phyloP scores from a whole-genome alignment of 768 basidiomycete species.

The Russula compacta region DNA sequence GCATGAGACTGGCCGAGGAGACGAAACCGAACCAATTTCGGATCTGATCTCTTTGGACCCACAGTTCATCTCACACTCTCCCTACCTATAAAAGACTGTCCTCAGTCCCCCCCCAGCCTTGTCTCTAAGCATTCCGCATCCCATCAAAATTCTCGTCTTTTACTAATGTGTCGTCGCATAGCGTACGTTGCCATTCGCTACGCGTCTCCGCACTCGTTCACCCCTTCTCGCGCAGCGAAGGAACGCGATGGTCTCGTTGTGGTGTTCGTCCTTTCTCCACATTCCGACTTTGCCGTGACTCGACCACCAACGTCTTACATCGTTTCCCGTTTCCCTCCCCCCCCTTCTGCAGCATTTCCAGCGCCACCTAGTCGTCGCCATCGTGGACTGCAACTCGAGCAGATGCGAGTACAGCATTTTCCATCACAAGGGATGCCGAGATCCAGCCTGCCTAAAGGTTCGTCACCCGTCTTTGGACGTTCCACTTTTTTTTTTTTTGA shows the following conservation, averaged over 20 bases:
- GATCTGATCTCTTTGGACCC: conserved; percentile 4
- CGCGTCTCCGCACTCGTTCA: conserved; percentile 13
- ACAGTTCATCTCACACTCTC: background rate
- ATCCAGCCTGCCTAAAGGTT: conserved; percentile 48
- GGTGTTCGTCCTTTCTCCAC: conserved; percentile 36
- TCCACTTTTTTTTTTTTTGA: too few relatives aligned
- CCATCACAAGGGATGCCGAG: conserved; percentile 50
- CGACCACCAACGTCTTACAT: conserved; percentile 4
- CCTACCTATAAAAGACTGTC: conserved; percentile 7
- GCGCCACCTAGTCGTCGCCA: conserved; percentile 61
- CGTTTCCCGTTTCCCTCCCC: background rate
- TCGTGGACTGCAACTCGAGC: conserved; percentile 61
- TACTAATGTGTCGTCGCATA: conserved; percentile 61
- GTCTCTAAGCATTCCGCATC: background rate
- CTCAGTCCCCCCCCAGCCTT: conserved; percentile 3
- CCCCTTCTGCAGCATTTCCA: conserved; percentile 55
- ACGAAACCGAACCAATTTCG: conserved; percentile 12
- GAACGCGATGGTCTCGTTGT: conserved; percentile 66
- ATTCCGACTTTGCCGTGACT: background rate
- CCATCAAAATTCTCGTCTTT: background rate
- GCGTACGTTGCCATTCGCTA: conserved; percentile 45
- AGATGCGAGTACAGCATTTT: conserved; percentile 55
- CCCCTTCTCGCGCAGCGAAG: conserved; percentile 41
- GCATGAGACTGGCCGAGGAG: background rate
- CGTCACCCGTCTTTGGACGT: conserved; percentile 19